These are phyloP conservation scores for Dothistroma septosporum DNA, from an alignment of 2,329 filamentous ascomycete species.

Conservation along the genomic window DNA sequence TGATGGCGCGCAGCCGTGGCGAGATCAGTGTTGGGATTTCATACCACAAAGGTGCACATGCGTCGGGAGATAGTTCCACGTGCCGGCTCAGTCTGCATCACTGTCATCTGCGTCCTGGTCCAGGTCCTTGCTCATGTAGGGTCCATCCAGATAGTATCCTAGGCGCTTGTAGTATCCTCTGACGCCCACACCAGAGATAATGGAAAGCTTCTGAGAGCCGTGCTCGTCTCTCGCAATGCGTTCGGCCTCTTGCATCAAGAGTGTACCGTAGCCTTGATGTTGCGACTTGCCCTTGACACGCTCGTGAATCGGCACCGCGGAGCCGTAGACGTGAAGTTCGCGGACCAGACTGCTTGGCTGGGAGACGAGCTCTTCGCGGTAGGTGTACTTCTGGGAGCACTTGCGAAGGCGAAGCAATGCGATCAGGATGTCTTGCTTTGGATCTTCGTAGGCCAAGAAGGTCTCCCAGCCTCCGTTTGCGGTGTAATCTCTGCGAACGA, in stretches of 20 bases:
- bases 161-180: conserved; percentile 91
- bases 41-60: too few relatives aligned
- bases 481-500: conserved; percentile 86
- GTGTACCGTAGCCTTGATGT: conserved; percentile 92
- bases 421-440: conserved; percentile 96
- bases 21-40: too few relatives aligned
- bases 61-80: too few relatives aligned
- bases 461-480: conserved; percentile 99
- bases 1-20: too few relatives aligned
- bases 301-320: conserved; percentile 94
- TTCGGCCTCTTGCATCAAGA: conserved; percentile 97
- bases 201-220: conserved; percentile 86
- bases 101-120: conserved; percentile 27
- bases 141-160: conserved; percentile 89
- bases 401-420: conserved; percentile 83
- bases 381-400: conserved; percentile 88
- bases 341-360: conserved; percentile 90
- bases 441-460: conserved; percentile 95
- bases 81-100: conserved; percentile 29
- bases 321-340: conserved; percentile 94
- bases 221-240: conserved; percentile 92
- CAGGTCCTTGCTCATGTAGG: conserved; percentile 55
- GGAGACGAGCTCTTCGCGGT: conserved; percentile 75
- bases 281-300: conserved; percentile 95
- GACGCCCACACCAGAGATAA: conserved; percentile 97